Evolutionary conservation across 2,329 filamentous ascomycete species (phyloP).

Genomic region (Talaromyces funiculosus): DNA sequence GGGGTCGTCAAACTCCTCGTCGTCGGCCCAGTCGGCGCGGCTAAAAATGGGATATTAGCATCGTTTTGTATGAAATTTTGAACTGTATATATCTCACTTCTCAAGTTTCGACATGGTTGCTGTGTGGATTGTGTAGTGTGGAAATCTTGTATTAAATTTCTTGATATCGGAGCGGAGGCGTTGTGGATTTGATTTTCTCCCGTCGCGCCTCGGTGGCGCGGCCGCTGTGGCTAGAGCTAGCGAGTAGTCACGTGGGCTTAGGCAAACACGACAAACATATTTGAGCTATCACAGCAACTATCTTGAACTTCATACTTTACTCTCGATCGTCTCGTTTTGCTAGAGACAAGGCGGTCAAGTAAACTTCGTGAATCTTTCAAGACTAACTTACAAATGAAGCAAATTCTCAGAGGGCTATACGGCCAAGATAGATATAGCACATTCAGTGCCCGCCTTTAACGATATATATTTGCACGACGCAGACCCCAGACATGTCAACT

Average conservation of each 20-base stretch:
- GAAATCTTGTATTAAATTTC: constrained; percentile 33
- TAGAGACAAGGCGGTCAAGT: too few relatives aligned
- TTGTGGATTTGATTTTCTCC: constrained; percentile 38
- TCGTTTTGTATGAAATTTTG: background rate
- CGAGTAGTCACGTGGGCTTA: constrained; percentile 18
- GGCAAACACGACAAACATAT: constrained; percentile 7
- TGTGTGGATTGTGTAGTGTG: constrained; percentile 20
- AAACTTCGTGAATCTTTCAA: too few relatives aligned
- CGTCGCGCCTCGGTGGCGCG: constrained; percentile 29
- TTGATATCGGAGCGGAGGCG: constrained; percentile 36
- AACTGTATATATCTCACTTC: constrained; percentile 35
- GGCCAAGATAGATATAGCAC: too few relatives aligned
- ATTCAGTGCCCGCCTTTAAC: too few relatives aligned
- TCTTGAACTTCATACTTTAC: background rate
- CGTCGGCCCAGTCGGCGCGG: constrained; percentile 88
- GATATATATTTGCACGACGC: too few relatives aligned
- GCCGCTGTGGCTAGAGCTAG: constrained; percentile 26
- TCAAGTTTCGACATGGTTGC: constrained; percentile 44
- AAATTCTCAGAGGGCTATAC: too few relatives aligned
- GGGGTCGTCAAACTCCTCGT: constrained; percentile 78
- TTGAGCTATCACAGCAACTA: background rate
- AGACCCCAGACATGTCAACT: too few relatives aligned
- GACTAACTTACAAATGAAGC: too few relatives aligned
- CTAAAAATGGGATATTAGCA: constrained; percentile 26
- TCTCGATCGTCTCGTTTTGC: background rate